A percentile compares a stretch with the other conserved stretches of the same genome.
These are phyloP conservation scores for Yamadazyma tumulicola DNA, from an alignment of 805 yeast genomes.

Conservation along the genomic window DNA sequence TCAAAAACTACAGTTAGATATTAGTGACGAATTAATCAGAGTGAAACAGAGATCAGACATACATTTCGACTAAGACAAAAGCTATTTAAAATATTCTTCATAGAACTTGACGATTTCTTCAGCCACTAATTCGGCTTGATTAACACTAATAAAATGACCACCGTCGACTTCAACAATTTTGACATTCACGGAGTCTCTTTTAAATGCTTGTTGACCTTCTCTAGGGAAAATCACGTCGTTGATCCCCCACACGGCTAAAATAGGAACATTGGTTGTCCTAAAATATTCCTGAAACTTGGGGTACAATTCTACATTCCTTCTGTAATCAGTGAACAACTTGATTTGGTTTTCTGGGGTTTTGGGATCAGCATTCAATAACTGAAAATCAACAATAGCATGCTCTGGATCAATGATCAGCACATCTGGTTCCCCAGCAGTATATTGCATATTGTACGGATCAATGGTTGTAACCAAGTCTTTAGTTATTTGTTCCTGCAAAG, in stretches of 20 bases:
- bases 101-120: conserved; percentile 19
- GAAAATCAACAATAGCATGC: conserved; percentile 25
- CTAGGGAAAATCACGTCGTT: conserved; percentile 33
- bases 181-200: conserved; percentile 25
- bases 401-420: conserved; percentile 27
- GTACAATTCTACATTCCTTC: conserved; percentile 30
- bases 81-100: conserved; percentile 12
- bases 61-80: too few relatives aligned
- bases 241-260: conserved; percentile 40
- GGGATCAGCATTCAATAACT: conserved; percentile 20
- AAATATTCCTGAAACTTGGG: conserved; percentile 35
- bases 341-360: conserved; percentile 26
- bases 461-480: conserved; percentile 11
- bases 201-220: conserved; percentile 37
- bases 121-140: conserved; percentile 27
- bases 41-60: too few relatives aligned
- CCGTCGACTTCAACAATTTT: conserved; percentile 25
- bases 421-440: conserved; percentile 25
- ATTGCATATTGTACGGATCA: conserved; percentile 22
- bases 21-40: too few relatives aligned
- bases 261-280: conserved; percentile 26
- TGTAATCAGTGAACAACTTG: conserved; percentile 32
- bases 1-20: too few relatives aligned
- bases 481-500: conserved; percentile 10
- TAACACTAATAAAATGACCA: conserved; percentile 40